Base-by-base conservation (phyloP, 2,329 filamentous ascomycete species). In the Pleoardoris graminearum region DNA sequence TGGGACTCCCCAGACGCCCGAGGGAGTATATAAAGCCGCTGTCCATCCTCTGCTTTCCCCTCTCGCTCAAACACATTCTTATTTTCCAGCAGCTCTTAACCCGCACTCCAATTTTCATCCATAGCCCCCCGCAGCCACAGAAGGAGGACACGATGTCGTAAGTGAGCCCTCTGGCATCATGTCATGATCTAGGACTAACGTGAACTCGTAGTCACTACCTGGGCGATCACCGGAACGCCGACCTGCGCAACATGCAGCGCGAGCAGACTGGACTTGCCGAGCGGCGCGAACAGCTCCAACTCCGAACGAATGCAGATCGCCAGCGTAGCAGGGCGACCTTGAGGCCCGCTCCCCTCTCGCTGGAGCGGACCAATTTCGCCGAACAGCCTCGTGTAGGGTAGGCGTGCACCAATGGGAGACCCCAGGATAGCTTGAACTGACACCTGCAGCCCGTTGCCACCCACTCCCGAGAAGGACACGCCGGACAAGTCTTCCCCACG, bases 341-440 rank as follows among this genome's bases (percentile, higher is more conserved):
- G 4, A 22, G 23, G 22, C 44, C 30, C 11, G 32, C 44, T 29
- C 44, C 44, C 4, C 30, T 47, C 16, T 5, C 8, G 22, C 11
- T 47, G 12, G 23, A 47, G 44, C 23, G 23, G 14, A 19, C 16
- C 11, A 16, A 16, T 12, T 21, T 29, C 14, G 44, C 19, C 16
- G 44, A 22, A 14, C 44, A 47, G 4, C 44, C 44, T 37, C 44
- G 44, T 7, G 22, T 47, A 8, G 16, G 44, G 44, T 47, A 10
- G 8, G 44, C 30, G 21, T 4, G n/a, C 7, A 4, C 25, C 30
- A 3, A 10, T 37, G 10, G 14, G 3, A 7, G 4, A 11, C 4
- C 8, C 6, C 11, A 1, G 17, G 2, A 38, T 4, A 7, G 17
- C 21, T 11, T 29, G 10, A 4, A 21, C 44, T 47, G 33, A 47